Base-by-base conservation (phyloP, 75 land plant species). In the Cryptomeria japonica region DNA sequence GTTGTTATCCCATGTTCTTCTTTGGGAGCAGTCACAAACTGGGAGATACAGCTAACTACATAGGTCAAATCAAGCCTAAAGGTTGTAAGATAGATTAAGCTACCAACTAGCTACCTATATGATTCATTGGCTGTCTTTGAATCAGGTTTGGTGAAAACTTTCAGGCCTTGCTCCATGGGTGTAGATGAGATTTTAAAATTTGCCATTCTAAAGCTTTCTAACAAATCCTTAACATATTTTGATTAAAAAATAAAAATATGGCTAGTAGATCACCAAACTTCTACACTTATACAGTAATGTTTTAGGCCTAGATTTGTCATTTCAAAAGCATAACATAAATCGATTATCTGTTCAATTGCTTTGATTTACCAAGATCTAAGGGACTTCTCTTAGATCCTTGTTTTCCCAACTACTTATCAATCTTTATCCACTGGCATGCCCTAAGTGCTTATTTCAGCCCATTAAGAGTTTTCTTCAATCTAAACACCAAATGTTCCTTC, bases 351-450 rank as follows among this genome's bases (percentile, higher is more conserved):
- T 58, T 58, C 64, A 58, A 58, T 58, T 58, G 64, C 64, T 58
- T 58, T 58, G 64, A 58, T 10, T 10, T 58, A n/a, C n/a, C n/a
- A n/a, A n/a, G n/a, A n/a, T n/a, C 87, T 11, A 18, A 44, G 32
- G 55, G 12, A 53, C 25, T 13, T 37, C 72, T 9, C 13, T 31
- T n/a, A 11, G 68, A 31, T 37, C 72, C 87, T 0, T 56, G 32
- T n/a, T 49, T 31, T 11, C 39, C 16, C 32, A 86, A 68, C 2
- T 31, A 86, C 12, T n/a, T 31, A 68, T 86, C 70, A 31, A 86
- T 86, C 39, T 68, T 86, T 31, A 32, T 39, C 28, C 68, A 86
- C 87, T n/a, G n/a, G n/a, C 73, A 86, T 7, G 38, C 70, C 39
- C 37, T 22, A 31, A 58, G 72, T 25, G 70, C 87, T 38, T 86